Conservation (phyloP, 768 basidiomycete species). For the Pulveroboletus frians region DNA sequence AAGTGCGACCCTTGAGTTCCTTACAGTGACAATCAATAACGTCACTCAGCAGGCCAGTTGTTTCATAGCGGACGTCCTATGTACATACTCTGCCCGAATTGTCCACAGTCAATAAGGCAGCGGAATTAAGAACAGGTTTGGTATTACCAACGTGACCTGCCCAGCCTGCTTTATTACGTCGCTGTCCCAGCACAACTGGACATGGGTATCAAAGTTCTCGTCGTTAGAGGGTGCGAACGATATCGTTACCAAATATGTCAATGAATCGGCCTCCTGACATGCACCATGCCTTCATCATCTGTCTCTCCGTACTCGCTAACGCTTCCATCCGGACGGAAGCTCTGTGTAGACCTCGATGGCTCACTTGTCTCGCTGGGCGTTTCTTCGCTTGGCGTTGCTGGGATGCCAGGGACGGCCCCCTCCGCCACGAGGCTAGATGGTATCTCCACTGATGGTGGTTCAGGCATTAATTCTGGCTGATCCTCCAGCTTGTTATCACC, state of each 20-base stretch:
- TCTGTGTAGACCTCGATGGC: slow-evolving; percentile 26
- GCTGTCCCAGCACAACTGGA: slow-evolving; percentile 4
- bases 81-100: too few species aligned
- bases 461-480: slow-evolving; percentile 20
- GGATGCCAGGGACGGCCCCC: slow-evolving; percentile 32
- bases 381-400: slow-evolving; percentile 22
- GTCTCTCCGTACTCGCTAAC: slow-evolving; percentile 73
- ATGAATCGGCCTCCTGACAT: slow-evolving; percentile 56
- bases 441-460: slow-evolving; percentile 8
- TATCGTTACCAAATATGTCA: slow-evolving; percentile 11
- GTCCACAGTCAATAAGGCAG: background rate
- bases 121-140: background rate
- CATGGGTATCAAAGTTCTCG: slow-evolving; percentile 23
- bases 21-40: too few species aligned
- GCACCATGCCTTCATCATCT: slow-evolving; percentile 80
- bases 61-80: too few species aligned
- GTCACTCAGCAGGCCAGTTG: too few species aligned
- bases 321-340: slow-evolving; percentile 44
- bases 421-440: slow-evolving; percentile 10
- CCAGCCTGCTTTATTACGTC: slow-evolving; percentile 15
- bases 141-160: slow-evolving; percentile 5
- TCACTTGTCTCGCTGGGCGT: slow-evolving; percentile 25
- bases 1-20: too few species aligned
- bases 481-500: slow-evolving; percentile 12
- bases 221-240: slow-evolving; percentile 2